Evolutionary conservation across 495 filamentous ascomycete genomes (phyloP), one percentile per base, ranked within the genome.

Genomic region (Penicillium coffeae): DNA sequence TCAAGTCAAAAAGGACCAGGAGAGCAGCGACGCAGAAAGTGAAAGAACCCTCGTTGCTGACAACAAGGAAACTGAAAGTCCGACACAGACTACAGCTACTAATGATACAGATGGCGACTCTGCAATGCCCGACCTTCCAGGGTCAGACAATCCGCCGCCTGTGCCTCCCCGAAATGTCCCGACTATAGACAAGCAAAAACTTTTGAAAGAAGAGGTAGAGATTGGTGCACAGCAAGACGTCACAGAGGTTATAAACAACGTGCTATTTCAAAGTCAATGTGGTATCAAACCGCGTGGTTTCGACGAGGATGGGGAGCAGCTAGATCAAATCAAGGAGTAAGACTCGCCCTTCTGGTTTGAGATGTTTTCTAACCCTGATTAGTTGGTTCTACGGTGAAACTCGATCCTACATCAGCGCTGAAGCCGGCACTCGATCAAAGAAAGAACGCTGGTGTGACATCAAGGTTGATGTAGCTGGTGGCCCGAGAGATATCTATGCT

Each of bases 241-340:
- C 6, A 90, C 87, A 8, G 93, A 98, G 64, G 91, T 95, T 32
- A 91, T 96, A 63, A 89, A 89, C 33, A 91, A 93, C 61, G 84
- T 94, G 18, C 78, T 94, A 30, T 90, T 91, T 54, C 87, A 92
- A 33, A 75, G 96, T n/a, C 84, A 89, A 60, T 89, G 88, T 52
- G 91, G 90, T 3, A 90, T 96, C 58, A 83, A 80, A 52, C 77
- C 89, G 30, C 69, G 72, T 5, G 67, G 69, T 2, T 66, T 83
- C 45, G 82, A 80, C 21, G 63, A 75, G 9, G 76, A 81, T 34
- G 86, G 85, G 6, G 86, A 89, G 58, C 90, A 95, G 66, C 65
- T 84, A 6, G 94, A 97, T 62, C 73, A 76, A 38, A 81, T 96
- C 36, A 86, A 89, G 66, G 65, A 85, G 67, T 80, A 49, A 65